phyloP scores from a whole-genome alignment of 306 rosid species.

The Cyamopsis tetragonoloba region DNA sequence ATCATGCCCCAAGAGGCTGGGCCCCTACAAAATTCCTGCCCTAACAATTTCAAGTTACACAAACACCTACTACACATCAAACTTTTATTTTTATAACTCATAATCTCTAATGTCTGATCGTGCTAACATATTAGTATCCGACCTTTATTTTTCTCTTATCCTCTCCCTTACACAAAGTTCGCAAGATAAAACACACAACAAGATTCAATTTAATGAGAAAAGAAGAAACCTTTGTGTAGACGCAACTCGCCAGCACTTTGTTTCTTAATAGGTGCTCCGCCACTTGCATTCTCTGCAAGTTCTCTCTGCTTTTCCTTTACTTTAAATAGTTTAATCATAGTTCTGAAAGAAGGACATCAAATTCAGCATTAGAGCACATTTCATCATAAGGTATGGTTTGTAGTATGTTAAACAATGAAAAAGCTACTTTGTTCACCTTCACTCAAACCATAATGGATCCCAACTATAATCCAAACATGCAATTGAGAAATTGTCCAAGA shows the following conservation, averaged over 20 bases:
- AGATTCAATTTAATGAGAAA: neutral
- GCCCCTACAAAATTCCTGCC: neutral
- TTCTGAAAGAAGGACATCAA: constrained; percentile 35
- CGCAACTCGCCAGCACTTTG: constrained; percentile 95
- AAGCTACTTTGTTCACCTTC: no score
- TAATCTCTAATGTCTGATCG: neutral
- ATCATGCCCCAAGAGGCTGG: neutral
- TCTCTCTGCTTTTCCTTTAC: constrained; percentile 94
- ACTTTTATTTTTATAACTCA: neutral
- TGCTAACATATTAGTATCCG: neutral
- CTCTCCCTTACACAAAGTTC: neutral
- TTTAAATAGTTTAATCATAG: constrained; percentile 81
- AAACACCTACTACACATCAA: neutral
- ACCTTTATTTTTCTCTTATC: neutral
- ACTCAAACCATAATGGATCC: no score
- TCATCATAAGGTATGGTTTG: no score
- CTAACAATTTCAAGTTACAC: neutral
- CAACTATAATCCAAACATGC: no score
- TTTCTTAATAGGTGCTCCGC: constrained; percentile 67
- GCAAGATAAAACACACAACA: neutral
- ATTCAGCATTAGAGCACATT: constrained; percentile 12
- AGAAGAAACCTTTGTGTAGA: constrained; percentile 72
- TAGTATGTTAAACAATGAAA: no score
- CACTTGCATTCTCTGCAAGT: constrained; percentile 68
- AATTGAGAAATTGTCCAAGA: neutral